These are phyloP conservation scores for Peronospora destructor DNA, from an alignment of 352 stramenopile species.

Conservation along the genomic window DNA sequence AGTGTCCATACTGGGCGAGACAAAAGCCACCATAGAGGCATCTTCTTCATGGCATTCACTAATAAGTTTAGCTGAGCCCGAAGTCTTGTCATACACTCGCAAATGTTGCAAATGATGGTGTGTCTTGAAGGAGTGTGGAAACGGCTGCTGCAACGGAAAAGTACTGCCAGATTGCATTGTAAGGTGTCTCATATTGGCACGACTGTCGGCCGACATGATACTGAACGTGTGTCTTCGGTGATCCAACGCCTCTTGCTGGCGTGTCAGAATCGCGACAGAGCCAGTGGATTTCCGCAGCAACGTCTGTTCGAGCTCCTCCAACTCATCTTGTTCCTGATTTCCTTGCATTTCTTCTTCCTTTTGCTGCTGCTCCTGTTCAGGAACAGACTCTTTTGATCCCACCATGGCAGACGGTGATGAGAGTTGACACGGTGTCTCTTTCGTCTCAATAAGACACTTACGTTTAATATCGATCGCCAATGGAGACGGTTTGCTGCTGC, in stretches of 20 bases:
- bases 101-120: slow-evolving; percentile 44
- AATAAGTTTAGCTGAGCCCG: slow-evolving; percentile 11
- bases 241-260: slow-evolving; percentile 35
- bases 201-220: slow-evolving; percentile 34
- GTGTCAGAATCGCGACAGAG: slow-evolving; percentile 35
- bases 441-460: slow-evolving; percentile 9
- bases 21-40: slow-evolving; percentile 32
- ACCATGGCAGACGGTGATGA: slow-evolving; percentile 10
- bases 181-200: slow-evolving; percentile 38
- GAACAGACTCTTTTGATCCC: slow-evolving; percentile 6
- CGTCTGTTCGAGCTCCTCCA: slow-evolving; percentile 20
- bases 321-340: slow-evolving; percentile 14
- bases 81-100: slow-evolving; percentile 44
- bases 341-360: slow-evolving; percentile 8
- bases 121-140: slow-evolving; percentile 26
- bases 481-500: slow-evolving; percentile 30
- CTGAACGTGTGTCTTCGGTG: slow-evolving; percentile 40
- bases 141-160: slow-evolving; percentile 18
- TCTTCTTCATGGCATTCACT: slow-evolving; percentile 36
- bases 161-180: slow-evolving; percentile 26
- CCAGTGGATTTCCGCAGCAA: slow-evolving; percentile 27
- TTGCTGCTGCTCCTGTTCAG: slow-evolving; percentile 14
- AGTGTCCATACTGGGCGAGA: slow-evolving; percentile 33
- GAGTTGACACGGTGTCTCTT: slow-evolving; percentile 14
- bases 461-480: slow-evolving; percentile 12